phyloP scores from a whole-genome alignment of 768 basidiomycete species.

The Tephrocybe sp. region DNA sequence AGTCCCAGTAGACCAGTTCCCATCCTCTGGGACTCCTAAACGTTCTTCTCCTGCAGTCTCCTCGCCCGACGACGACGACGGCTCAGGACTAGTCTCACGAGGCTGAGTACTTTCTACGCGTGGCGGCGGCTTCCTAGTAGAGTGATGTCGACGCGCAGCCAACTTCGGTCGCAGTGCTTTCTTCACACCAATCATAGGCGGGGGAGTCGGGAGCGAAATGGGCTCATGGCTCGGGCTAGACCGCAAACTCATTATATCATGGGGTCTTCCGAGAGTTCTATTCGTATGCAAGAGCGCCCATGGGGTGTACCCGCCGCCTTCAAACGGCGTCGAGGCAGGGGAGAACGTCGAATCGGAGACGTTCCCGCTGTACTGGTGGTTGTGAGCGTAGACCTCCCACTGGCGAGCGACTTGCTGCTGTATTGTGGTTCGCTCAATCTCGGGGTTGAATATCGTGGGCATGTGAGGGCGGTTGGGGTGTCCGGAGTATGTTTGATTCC shows the following conservation, averaged over 20 bases:
- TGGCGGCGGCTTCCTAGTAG: conserved; percentile 60
- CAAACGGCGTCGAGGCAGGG: conserved; percentile 73
- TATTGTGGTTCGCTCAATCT: conserved; percentile 45
- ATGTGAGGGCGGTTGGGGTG: conserved; percentile 29
- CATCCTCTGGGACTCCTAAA: conserved; percentile 37
- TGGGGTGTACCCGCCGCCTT: conserved; percentile 58
- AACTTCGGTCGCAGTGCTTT: conserved; percentile 21
- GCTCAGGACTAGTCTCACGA: conserved; percentile 76
- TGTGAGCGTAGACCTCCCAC: conserved; percentile 78
- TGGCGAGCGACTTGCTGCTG: conserved; percentile 72
- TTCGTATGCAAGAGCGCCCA: conserved; percentile 71
- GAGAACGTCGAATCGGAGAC: conserved; percentile 75
- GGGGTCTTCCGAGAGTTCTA: conserved; percentile 40
- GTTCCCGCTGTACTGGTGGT: conserved; percentile 46
- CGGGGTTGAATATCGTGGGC: conserved; percentile 31
- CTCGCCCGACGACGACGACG: conserved; percentile 70
- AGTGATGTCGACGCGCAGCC: conserved; percentile 22
- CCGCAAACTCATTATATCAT: conserved; percentile 58
- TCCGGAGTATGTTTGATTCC: conserved; percentile 39
- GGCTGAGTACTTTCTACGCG: conserved; percentile 83
- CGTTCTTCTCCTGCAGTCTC: conserved; percentile 72
- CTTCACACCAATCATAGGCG: conserved; percentile 44
- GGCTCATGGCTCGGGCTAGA: conserved; percentile 74
- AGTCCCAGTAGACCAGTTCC: conserved; percentile 30
- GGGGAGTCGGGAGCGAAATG: conserved; percentile 48